Evolutionary conservation across 768 basidiomycete species (phyloP).

Genomic region (Lentinula sp.): DNA sequence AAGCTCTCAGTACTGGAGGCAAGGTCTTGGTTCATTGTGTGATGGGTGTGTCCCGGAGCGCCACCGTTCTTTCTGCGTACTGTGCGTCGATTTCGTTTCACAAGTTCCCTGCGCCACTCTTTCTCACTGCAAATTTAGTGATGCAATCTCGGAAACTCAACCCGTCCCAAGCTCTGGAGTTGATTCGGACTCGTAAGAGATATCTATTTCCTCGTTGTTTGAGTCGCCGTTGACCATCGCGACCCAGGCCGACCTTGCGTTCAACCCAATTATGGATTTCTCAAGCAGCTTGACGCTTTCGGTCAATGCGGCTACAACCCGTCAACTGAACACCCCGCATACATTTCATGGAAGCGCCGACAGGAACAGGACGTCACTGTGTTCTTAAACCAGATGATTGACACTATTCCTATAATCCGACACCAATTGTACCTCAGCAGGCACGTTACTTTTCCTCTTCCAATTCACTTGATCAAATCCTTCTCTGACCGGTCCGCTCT

Average conservation of each 20-base stretch:
- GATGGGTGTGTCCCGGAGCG: constrained; percentile 68
- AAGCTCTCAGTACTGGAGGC: constrained; percentile 46
- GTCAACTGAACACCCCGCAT: constrained; percentile 32
- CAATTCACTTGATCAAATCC: neutral
- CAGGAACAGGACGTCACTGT: constrained; percentile 46
- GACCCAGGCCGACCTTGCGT: constrained; percentile 30
- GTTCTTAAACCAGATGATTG: constrained; percentile 45
- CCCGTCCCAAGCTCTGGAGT: constrained; percentile 37
- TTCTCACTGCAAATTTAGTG: constrained; percentile 24
- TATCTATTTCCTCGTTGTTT: neutral
- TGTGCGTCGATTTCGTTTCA: constrained; percentile 26
- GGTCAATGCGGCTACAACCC: constrained; percentile 44
- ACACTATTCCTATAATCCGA: constrained; percentile 46
- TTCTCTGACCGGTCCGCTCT: neutral
- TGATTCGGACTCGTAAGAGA: constrained; percentile 45
- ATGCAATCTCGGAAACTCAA: constrained; percentile 42
- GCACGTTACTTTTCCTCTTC: constrained; percentile 19
- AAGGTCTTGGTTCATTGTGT: constrained; percentile 67
- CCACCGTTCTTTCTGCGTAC: constrained; percentile 53
- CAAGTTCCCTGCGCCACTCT: neutral
- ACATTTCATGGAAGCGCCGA: constrained; percentile 54
- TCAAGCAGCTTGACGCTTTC: constrained; percentile 54
- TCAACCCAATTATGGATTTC: constrained; percentile 48
- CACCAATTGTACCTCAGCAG: constrained; percentile 48
- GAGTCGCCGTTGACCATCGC: constrained; percentile 7